Conservation (phyloP, 169 alveolate genomes). For the Babesia gibsoni region DNA sequence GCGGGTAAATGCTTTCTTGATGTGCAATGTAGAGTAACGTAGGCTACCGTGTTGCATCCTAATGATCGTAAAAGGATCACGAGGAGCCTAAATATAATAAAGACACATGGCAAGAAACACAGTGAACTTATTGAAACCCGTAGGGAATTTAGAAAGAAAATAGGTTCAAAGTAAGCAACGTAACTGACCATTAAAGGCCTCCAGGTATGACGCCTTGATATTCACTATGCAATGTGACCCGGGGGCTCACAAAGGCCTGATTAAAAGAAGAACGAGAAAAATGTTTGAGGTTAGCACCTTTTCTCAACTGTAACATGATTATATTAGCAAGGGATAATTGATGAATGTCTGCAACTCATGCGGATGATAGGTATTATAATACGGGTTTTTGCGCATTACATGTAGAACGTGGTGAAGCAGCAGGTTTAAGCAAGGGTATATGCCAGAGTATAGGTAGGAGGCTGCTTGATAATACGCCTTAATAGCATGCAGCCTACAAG, state of each 20-base stretch:
- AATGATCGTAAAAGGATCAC: conserved; percentile 72
- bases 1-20: conserved; percentile 23
- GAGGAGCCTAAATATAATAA: conserved; percentile 46
- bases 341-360: conserved; percentile 28
- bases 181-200: not conserved
- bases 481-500: conserved; percentile 65
- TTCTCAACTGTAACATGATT: not conserved
- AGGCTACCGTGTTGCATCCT: conserved; percentile 65
- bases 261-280: conserved; percentile 12
- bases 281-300: conserved; percentile 37
- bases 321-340: conserved; percentile 47
- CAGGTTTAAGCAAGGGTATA: conserved; percentile 43
- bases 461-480: not conserved
- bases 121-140: conserved; percentile 66
- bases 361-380: conserved; percentile 17
- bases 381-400: not conserved
- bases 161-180: conserved; percentile 33
- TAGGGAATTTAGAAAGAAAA: conserved; percentile 31
- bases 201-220: conserved; percentile 52
- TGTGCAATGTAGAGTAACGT: not conserved
- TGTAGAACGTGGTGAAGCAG: conserved; percentile 36
- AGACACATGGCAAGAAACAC: conserved; percentile 62
- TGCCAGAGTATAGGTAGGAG: conserved; percentile 51
- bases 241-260: conserved; percentile 36
- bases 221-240: conserved; percentile 53